phyloP scores from a whole-genome alignment of 1,284 basidiomycete species.

The Ustilago shanxiensis region DNA sequence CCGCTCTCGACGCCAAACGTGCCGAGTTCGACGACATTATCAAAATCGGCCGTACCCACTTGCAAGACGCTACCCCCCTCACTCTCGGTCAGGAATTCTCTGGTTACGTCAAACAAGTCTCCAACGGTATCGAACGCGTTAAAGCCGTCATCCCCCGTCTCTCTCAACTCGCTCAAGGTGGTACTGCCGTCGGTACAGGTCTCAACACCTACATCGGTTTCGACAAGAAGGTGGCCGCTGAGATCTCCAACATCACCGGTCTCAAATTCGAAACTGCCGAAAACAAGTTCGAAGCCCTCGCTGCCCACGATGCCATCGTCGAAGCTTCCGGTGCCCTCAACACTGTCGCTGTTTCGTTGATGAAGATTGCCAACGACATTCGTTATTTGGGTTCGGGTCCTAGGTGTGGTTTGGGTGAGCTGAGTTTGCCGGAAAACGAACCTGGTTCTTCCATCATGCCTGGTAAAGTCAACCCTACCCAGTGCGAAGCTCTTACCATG shows the following conservation, averaged over 20 bases:
- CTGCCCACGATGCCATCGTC: constrained; percentile 95
- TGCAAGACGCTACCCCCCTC: constrained; percentile 95
- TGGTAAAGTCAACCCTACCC: constrained; percentile 99
- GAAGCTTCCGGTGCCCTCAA: constrained; percentile 97
- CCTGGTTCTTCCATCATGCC: constrained; percentile 99
- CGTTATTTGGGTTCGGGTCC: constrained; percentile 97
- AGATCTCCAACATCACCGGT: constrained; percentile 92
- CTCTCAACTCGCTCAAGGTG: constrained; percentile 93
- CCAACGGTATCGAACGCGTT: constrained; percentile 89
- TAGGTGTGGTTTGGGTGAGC: constrained; percentile 95
- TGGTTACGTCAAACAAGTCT: constrained; percentile 95
- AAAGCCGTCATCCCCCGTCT: constrained; percentile 86
- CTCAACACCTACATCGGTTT: constrained; percentile 97
- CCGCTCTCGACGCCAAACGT: constrained; percentile 85
- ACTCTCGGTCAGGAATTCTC: constrained; percentile 99
- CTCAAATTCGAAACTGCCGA: constrained; percentile 94
- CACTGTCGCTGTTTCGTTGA: constrained; percentile 90
- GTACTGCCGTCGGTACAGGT: constrained; percentile 96
- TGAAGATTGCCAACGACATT: constrained; percentile 99
- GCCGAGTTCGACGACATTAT: constrained; percentile 77
- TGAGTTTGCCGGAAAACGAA: constrained; percentile 96
- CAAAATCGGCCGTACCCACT: constrained; percentile 98
- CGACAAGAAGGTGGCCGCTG: constrained; percentile 91
- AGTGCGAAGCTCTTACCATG: constrained; percentile 98
- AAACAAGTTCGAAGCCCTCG: constrained; percentile 99